Evolutionary conservation across 805 yeast genomes (phyloP), one percentile per base, ranked within the genome.

Genomic region (Kodamaea fukazawae): DNA sequence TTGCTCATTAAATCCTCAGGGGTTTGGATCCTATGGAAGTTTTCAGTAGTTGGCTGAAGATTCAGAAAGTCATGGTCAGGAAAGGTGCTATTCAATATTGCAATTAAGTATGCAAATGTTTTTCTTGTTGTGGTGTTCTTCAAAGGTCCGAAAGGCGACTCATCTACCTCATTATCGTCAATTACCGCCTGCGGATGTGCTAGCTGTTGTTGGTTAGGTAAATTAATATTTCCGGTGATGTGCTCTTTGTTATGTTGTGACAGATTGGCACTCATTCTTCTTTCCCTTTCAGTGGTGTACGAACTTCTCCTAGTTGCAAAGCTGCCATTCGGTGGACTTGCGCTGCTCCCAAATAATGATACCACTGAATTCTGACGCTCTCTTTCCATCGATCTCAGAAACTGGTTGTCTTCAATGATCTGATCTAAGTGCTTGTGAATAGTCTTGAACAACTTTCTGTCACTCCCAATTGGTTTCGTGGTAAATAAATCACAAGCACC

Each of bases 51-150:
- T 1, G 99, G 99, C 55, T 86, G 88, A 46, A 93, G 75, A 17
- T 83, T 76, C 9, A 95, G 76, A 53, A 91, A 93, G 57, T 93
- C 99, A 55, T 93, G 96, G 59, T 93, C 99, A 0, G 99, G 98
- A 57, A 86, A 91, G 4, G 95, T 83, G 6, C 95, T 86, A 60
- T 93, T 93, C 38, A 93, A 71, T 26, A 90, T 89, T 1, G 95
- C 93, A 43, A 93, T 86, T 34, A 93, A 68, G 56, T 90, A 86
- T 0, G 96, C 93, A 67, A 91, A 93, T 1, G 90, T 81, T 60
- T 88, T 83, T 47, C 96, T 76, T 32, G 95, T 84, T 1, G 93
- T 80, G n/a, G 83, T 78, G 51, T 83, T 83, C 54, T 83, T 85
- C 25, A 93, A 71, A 0, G 97, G 96, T 0, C 99, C 99, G 65